Evolutionary conservation across 2,329 filamentous ascomycete genomes (phyloP), one percentile per base, ranked within the genome.

Genomic region (Aphanocladium album): DNA sequence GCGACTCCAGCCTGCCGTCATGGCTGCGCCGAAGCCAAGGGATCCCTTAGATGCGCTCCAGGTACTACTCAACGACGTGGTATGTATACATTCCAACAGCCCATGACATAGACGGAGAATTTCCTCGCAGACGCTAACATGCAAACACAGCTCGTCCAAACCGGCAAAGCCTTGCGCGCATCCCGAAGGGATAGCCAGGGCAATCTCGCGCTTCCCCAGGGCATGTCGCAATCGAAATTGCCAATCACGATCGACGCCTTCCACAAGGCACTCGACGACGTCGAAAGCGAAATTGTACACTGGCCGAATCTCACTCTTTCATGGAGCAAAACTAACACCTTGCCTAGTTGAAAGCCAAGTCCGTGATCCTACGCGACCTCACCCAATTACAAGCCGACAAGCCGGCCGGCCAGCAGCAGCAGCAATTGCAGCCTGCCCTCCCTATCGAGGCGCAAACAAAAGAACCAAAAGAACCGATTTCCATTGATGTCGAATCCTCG

Each of bases 201-300:
- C 61, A 74, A 74, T 47, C 62, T 74, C 17, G 67, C 68, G 17
- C 71, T 69, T 17, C 68, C 68, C 17, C 70, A 72, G 35, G 68
- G 68, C 63, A 68, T 66, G 43, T 70, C 67, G 67, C 75, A 76
- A 57, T 69, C 72, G 49, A 81, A 78, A 65, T 70, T 83, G 59
- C 72, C 76, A 35, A 78, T 81, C 46, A 75, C 76, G n/a, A 75
- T 82, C 60, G 72, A 71, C 41, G 69, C 71, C 7, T 84, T 83
- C 67, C 82, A 86, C 62, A 72, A 72, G 60, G 80, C 81, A 8
- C 71, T 87, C 2, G 81, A 86, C 63, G 80, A 83, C 7, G 67
- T 87, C 5, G 84, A 87, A 67, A 72, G 71, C 61, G 82, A 86
- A 27, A 83, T 86, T 67, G 83, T 85, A 73, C 9, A 57, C 70